Conservation (phyloP, 2,329 filamentous ascomycete species). For the Pseudogymnoascus sp. region DNA sequence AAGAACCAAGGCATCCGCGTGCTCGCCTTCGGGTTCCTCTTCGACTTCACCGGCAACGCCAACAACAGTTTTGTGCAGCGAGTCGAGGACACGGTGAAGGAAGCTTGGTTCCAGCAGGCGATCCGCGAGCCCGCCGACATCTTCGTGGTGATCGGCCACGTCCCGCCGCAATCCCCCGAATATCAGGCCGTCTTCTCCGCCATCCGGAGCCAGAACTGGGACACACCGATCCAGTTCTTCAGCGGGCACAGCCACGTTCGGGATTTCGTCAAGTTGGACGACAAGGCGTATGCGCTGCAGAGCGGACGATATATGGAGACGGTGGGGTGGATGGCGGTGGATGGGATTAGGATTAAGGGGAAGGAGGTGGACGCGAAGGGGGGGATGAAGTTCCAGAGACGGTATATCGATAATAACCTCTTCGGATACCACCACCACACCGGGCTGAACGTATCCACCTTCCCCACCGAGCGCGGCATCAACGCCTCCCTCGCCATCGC, state of each 20-base stretch:
- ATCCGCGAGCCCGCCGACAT: slow-evolving; percentile 69
- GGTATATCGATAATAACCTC: slow-evolving; percentile 92
- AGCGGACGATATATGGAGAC: slow-evolving; percentile 93
- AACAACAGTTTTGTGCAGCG: slow-evolving; percentile 82
- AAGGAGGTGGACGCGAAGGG: slow-evolving; percentile 27
- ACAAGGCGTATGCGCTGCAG: slow-evolving; percentile 68
- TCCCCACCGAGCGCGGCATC: slow-evolving; percentile 67
- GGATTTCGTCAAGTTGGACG: slow-evolving; percentile 73
- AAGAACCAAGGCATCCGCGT: slow-evolving; percentile 83
- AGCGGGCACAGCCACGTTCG: slow-evolving; percentile 86
- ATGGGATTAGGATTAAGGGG: slow-evolving; percentile 40
- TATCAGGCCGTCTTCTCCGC: slow-evolving; percentile 69
- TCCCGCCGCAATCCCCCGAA: slow-evolving; percentile 72
- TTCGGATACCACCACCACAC: slow-evolving; percentile 78
- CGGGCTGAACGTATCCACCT: slow-evolving; percentile 61
- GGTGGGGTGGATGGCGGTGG: slow-evolving; percentile 84
- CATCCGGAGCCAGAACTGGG: slow-evolving; percentile 67
- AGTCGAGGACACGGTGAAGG: slow-evolving; percentile 71
- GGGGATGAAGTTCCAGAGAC: slow-evolving; percentile 56
- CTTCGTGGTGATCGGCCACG: slow-evolving; percentile 79
- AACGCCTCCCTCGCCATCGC: slow-evolving; percentile 65
- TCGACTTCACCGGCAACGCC: slow-evolving; percentile 83
- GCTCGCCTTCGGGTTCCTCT: slow-evolving; percentile 87
- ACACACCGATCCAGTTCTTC: slow-evolving; percentile 83
- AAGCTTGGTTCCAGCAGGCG: slow-evolving; percentile 82